These are phyloP conservation scores for Exophiala aquamarina DNA, from an alignment of 2,329 filamentous ascomycete species.

Conservation along the genomic window DNA sequence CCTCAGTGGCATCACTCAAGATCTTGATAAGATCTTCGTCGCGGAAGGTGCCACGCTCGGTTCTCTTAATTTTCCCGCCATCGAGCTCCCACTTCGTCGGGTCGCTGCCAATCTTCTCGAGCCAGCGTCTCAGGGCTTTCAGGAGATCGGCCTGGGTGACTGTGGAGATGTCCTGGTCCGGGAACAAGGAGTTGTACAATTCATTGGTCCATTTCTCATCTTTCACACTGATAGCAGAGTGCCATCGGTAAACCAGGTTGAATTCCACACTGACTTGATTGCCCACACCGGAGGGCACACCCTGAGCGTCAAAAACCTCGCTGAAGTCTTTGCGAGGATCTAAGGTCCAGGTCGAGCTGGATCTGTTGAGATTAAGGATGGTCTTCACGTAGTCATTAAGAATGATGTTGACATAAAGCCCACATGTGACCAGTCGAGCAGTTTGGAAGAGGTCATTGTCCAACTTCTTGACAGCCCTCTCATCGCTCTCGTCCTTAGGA, in stretches of 20 bases:
- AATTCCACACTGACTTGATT: slow-evolving; percentile 87
- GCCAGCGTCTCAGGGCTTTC: slow-evolving; percentile 62
- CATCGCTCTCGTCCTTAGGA: slow-evolving; percentile 25
- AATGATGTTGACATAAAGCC: slow-evolving; percentile 31
- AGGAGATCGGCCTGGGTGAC: slow-evolving; percentile 63
- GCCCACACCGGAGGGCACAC: slow-evolving; percentile 69
- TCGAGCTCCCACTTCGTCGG: slow-evolving; percentile 69
- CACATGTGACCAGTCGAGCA: slow-evolving; percentile 43
- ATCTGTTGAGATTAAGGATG: slow-evolving; percentile 30
- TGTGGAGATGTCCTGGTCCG: slow-evolving; percentile 51
- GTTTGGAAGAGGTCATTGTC: slow-evolving; percentile 59
- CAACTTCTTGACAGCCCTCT: slow-evolving; percentile 43
- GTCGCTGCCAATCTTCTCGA: slow-evolving; percentile 61
- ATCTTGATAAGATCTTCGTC: slow-evolving; percentile 77
- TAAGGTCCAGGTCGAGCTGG: slow-evolving; percentile 29
- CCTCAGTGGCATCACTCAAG: slow-evolving; percentile 68
- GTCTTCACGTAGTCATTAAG: slow-evolving; percentile 31
- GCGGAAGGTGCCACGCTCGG: slow-evolving; percentile 62
- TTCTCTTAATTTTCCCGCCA: slow-evolving; percentile 60
- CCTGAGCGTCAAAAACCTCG: slow-evolving; percentile 38
- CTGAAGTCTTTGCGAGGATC: slow-evolving; percentile 29
- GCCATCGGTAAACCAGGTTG: slow-evolving; percentile 86
- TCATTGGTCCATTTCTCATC: slow-evolving; percentile 81
- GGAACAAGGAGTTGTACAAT: slow-evolving; percentile 63
- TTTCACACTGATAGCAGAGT: slow-evolving; percentile 71